Conservation (phyloP, 345 rosid genomes). For the Boechera retrofracta region DNA sequence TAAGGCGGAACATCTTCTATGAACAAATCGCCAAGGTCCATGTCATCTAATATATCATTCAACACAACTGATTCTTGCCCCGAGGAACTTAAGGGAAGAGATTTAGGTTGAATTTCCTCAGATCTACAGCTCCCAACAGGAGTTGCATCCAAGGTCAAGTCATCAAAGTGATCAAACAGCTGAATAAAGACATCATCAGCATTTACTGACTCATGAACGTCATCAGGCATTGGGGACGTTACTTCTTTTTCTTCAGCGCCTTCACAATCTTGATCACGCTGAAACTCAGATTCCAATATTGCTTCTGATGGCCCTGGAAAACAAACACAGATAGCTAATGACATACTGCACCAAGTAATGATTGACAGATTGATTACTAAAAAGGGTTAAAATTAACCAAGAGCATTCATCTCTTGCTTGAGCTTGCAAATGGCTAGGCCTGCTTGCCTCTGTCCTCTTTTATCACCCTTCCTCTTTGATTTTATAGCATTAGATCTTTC, state of each 20-base stretch:
- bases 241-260: constrained; percentile 40
- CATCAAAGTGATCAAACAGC: constrained; percentile 30
- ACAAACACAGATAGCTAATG: constrained; percentile 44
- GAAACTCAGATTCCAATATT: constrained; percentile 64
- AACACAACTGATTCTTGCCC: constrained; percentile 41
- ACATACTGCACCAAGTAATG: constrained; percentile 38
- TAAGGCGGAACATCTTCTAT: constrained; percentile 52
- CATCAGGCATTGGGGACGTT: constrained; percentile 37
- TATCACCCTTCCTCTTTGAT: constrained; percentile 80
- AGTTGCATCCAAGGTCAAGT: constrained; percentile 40
- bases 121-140: constrained; percentile 46
- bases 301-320: constrained; percentile 79
- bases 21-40: constrained; percentile 78
- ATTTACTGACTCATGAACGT: constrained; percentile 44
- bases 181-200: constrained; percentile 28
- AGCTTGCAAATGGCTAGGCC: constrained; percentile 72
- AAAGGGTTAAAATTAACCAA: constrained; percentile 57
- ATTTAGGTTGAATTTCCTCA: constrained; percentile 45
- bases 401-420: constrained; percentile 87
- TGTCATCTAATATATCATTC: constrained; percentile 54
- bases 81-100: constrained; percentile 40
- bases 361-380: constrained; percentile 31
- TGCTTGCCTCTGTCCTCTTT: constrained; percentile 70
- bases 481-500: constrained; percentile 76
- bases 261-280: constrained; percentile 43